Evolutionary conservation across 1,284 basidiomycete species (phyloP), one percentile per base, ranked within the genome.

Genomic region (Naganishia cerealis): DNA sequence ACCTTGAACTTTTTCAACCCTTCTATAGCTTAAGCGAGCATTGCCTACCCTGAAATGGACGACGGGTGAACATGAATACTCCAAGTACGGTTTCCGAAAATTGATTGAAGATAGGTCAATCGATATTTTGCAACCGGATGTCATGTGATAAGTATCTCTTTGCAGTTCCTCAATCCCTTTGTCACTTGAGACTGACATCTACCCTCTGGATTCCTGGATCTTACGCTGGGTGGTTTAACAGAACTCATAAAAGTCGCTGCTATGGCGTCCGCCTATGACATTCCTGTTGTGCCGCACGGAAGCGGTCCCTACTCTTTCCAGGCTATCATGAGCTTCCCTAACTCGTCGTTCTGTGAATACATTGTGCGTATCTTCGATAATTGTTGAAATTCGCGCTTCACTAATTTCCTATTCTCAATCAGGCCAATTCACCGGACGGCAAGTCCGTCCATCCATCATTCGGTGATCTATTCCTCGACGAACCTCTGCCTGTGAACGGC

Each of bases 1-100:
- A 8, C 16, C 38, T 50, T 50, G 26, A 10, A 48, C 42, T 26
- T 13, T 21, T 21, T 36, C 21, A 16, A 12, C 24, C n/a, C 65
- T 54, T 18, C 33, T 72, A 57, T 74, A 80, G 67, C 80, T 84
- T 68, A 83, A 84, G 74, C 72, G 77, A 63, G 81, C 81, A 8
- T 72, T 84, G 24, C 84, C 84, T 3, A 79, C 81, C 42, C 73
- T 84, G 68, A 84, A 83, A 71, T 85, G 83, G 76, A 85, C 84
- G 6, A 85, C 84, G 2, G 84, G 84, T 65, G 84, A 85, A 78
- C 84, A 85, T 76, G 84, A 84, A 74, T 84, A 84, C 76, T 81
- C 81, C 21, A 81, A 81, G 56, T 84, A 84, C 71, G 83, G 84
- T 7, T 85, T 84, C 81, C 81, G 84, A 65, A 83, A 84, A 72